Evolutionary conservation across 441 rosid genomes (phyloP).

Genomic region (Manihot esculenta): DNA sequence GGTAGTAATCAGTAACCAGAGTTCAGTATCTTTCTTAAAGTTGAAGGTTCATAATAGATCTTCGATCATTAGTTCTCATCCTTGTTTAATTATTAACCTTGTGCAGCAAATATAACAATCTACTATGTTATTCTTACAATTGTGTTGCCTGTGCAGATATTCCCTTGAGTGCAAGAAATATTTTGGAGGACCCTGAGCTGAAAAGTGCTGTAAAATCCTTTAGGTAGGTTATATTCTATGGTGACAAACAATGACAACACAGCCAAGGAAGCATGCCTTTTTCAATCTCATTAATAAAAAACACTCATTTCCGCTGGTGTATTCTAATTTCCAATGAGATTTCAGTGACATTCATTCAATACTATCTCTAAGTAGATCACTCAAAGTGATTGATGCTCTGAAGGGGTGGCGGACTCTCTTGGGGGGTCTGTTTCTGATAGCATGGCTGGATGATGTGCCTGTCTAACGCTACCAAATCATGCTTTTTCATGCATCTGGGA

Average conservation of each 20-base stretch:
- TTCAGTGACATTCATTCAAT: too few relatives aligned
- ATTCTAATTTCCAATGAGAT: too few relatives aligned
- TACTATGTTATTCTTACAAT: slow-evolving; percentile 1
- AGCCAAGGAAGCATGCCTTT: too few relatives aligned
- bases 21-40: background rate
- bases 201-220: slow-evolving; percentile 82
- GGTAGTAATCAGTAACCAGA: background rate
- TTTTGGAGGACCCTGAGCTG: slow-evolving; percentile 80
- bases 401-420: too few relatives aligned
- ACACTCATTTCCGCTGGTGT: too few relatives aligned
- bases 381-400: too few relatives aligned
- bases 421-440: too few relatives aligned
- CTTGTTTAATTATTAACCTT: slow-evolving; percentile 7
- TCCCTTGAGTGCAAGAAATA: slow-evolving; percentile 80
- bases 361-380: too few relatives aligned
- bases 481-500: background rate
- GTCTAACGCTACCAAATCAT: background rate
- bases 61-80: background rate
- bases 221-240: slow-evolving; percentile 47
- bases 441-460: background rate
- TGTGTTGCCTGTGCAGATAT: slow-evolving; percentile 49
- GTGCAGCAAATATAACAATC: background rate
- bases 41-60: background rate
- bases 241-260: too few relatives aligned
- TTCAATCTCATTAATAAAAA: too few relatives aligned